Evolutionary conservation across 768 basidiomycete species (phyloP).

Genomic region (Pleurotus salmoneostramineus): DNA sequence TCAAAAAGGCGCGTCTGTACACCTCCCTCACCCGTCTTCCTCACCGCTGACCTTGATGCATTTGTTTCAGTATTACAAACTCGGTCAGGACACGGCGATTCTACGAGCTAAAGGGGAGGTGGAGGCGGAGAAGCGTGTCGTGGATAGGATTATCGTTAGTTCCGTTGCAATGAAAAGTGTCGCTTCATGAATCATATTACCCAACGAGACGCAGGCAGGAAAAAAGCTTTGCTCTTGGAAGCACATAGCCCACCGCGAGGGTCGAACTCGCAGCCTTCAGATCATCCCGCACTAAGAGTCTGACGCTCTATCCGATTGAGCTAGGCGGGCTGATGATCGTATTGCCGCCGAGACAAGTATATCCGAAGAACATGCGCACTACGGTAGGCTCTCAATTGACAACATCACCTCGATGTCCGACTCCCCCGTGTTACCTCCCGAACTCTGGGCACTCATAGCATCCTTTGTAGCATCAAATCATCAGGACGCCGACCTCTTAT

Average conservation of each 20-base stretch:
- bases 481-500: too few relatives aligned
- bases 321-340: slow-evolving; percentile 43
- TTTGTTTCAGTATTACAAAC: slow-evolving; percentile 43
- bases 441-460: too few relatives aligned
- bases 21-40: background rate
- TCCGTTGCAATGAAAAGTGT: slow-evolving; percentile 82
- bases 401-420: too few relatives aligned
- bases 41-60: background rate
- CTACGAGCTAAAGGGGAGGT: slow-evolving; percentile 27
- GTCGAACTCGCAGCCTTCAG: slow-evolving; percentile 84
- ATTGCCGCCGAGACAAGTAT: background rate
- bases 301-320: slow-evolving; percentile 68
- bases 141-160: slow-evolving; percentile 72
- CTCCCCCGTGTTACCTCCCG: too few relatives aligned
- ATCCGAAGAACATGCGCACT: too few relatives aligned
- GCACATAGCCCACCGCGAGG: slow-evolving; percentile 69
- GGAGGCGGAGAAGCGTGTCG: slow-evolving; percentile 29
- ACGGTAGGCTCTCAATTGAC: too few relatives aligned
- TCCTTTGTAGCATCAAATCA: too few relatives aligned
- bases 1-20: slow-evolving; percentile 62
- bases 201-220: too few relatives aligned
- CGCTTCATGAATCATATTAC: slow-evolving; percentile 17
- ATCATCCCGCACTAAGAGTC: slow-evolving; percentile 45
- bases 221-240: too few relatives aligned
- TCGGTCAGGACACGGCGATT: slow-evolving; percentile 48